Percentiles rank a stretch among this genome's conserved stretches.
Evolutionary conservation across 768 basidiomycete genomes (phyloP).

Genomic region (Gyrodon lividus): DNA sequence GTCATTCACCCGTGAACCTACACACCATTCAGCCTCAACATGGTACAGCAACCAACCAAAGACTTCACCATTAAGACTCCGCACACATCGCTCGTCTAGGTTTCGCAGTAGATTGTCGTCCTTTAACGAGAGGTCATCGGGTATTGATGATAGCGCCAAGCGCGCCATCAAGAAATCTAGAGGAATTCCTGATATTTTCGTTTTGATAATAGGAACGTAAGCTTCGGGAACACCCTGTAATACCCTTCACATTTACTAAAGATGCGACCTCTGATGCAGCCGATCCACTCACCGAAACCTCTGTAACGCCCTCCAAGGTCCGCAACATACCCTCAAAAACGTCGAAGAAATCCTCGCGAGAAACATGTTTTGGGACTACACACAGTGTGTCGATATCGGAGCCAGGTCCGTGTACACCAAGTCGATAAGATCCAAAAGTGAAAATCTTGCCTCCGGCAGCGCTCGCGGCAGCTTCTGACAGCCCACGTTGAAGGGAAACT

Average conservation of each 20-base stretch:
- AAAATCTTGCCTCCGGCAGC: conserved; percentile 98
- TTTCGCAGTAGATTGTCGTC: conserved; percentile 92
- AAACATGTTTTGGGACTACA: conserved; percentile 95
- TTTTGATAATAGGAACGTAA: conserved; percentile 92
- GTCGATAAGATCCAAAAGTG: conserved; percentile 96
- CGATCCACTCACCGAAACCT: conserved; percentile 74
- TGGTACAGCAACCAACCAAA: conserved; percentile 3
- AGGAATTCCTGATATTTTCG: conserved; percentile 88
- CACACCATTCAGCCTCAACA: conserved; percentile 10
- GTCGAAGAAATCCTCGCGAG: conserved; percentile 93
- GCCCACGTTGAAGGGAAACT: conserved; percentile 73
- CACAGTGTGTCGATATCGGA: conserved; percentile 98
- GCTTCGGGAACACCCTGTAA: conserved; percentile 92
- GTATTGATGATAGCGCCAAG: conserved; percentile 81
- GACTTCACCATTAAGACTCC: conserved; percentile 82
- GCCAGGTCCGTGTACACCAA: conserved; percentile 95
- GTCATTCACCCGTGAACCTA: conserved; percentile 94
- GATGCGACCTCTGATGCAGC: neutral
- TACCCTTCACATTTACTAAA: conserved; percentile 1
- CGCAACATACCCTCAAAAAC: conserved; percentile 87
- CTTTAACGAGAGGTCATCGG: conserved; percentile 84
- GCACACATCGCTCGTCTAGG: conserved; percentile 90
- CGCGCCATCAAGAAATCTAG: conserved; percentile 95
- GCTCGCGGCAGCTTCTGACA: conserved; percentile 84
- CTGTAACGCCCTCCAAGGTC: conserved; percentile 76